phyloP scores from a whole-genome alignment of 345 rosid genomes.

The Durio zibethinus region DNA sequence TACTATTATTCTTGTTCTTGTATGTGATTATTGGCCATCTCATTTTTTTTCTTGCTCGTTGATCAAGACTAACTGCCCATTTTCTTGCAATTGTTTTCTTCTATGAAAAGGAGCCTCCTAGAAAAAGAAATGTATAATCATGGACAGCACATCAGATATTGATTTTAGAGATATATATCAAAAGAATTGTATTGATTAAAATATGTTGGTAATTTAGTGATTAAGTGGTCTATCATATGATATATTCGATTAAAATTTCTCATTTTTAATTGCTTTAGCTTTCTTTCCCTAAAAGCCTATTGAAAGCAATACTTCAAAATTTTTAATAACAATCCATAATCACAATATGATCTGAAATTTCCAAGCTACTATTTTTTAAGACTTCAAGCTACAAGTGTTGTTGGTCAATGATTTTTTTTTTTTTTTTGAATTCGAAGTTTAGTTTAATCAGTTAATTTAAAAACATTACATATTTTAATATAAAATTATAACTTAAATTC shows the following conservation, averaged over 20 bases:
- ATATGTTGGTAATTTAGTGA: not conserved
- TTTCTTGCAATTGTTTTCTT: slow-evolving; percentile 9
- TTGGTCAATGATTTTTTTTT: too few species aligned
- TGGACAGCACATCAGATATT: slow-evolving; percentile 10
- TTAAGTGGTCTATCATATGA: not conserved
- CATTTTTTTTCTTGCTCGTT: not conserved
- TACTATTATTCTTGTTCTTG: not conserved
- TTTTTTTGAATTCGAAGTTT: too few species aligned
- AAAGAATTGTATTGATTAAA: not conserved
- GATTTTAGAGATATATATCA: not conserved
- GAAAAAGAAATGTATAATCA: not conserved
- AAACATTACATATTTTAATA: too few species aligned
- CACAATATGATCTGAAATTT: too few species aligned
- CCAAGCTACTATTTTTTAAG: too few species aligned
- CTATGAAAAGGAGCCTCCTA: not conserved
- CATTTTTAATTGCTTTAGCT: not conserved
- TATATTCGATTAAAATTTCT: too few species aligned
- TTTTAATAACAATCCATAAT: too few species aligned
- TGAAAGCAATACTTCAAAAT: not conserved
- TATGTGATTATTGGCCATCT: slow-evolving; percentile 10
- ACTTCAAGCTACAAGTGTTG: too few species aligned
- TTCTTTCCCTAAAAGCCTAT: not conserved
- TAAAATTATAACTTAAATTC: too few species aligned
- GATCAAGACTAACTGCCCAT: slow-evolving; percentile 20
- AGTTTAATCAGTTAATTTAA: too few species aligned